Base-by-base conservation (phyloP, 225 moss, liverwort and hornwort genomes). In the Sphagnum contortum region DNA sequence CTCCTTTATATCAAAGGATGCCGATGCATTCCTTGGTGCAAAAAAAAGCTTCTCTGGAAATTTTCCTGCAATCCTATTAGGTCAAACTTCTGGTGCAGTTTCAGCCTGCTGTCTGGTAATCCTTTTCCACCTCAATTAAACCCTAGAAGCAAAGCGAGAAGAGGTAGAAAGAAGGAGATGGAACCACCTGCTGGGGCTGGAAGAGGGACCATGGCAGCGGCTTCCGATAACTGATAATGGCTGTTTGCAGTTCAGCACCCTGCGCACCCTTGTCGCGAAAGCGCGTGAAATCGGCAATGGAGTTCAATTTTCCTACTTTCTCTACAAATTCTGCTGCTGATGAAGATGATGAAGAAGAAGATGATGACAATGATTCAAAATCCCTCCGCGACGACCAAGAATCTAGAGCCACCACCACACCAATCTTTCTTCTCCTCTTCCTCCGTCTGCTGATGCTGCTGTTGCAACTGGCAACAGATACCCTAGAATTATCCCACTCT, bases 221-320 rank as follows among this genome's bases (percentile, higher is more conserved):
- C 73, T 81, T 89, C 65, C 71, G 87, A 72, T 93, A 98, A 46
- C 77, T 86, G 63, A 93, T 89, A 14, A 98, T 88, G 54, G 98
- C 98, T 48, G 98, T 98, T 71, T 98, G 98, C 46, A 98, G 89
- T 77, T 98, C 96, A 47, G 92, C 88, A 5, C 96, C 96, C 54
- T 87, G 64, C 8, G 62, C 29, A 44, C 96, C 96, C 61, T 98
- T 89, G 74, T 98, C 89, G 51, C 81, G 81, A 67, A 98, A 98
- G 14, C 96, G 90, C 56, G 91, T 93, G 48, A 98, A 98, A 74
- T 98, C 98, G 6, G 85, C 89, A 50, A 98, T 98, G n/a, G 91
- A 95, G 49, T 79, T 86, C 70, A 94, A 70, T 44, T 85, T 76
- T n/a, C 85, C 85, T 6, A 81, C 85, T 50, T 78, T 76, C 60